These are phyloP conservation scores for Mycena capillaripes DNA, from an alignment of 768 basidiomycete genomes.

Conservation along the genomic window DNA sequence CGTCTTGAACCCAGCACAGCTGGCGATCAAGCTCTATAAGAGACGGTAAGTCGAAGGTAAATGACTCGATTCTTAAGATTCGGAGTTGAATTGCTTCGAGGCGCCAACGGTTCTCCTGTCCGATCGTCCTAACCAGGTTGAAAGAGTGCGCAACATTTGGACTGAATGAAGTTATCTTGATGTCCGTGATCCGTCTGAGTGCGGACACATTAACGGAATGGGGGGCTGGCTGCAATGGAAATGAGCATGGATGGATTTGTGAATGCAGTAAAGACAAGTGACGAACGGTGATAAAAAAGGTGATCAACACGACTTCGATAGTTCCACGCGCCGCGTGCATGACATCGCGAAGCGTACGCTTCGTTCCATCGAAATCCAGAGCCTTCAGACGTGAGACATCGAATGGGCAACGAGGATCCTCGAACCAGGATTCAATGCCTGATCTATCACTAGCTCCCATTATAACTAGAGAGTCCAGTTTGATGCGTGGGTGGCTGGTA, in stretches of 20 bases:
- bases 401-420: conserved; percentile 7
- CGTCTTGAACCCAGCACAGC: conserved; percentile 2
- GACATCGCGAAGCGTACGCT: not conserved
- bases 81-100: conserved; percentile 2
- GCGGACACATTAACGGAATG: not conserved
- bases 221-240: not conserved
- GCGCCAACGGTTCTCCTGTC: not conserved
- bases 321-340: conserved; percentile 1
- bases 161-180: not conserved
- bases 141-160: not conserved
- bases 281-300: conserved; percentile 1
- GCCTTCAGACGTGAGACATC: conserved; percentile 1
- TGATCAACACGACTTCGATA: not conserved
- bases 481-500: conserved; percentile 9
- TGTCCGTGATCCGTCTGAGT: conserved; percentile 2
- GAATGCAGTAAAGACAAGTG: conserved; percentile 8
- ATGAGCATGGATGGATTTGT: conserved; percentile 2
- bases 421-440: conserved; percentile 9
- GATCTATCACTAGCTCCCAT: not conserved
- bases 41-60: conserved; percentile 1
- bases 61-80: not conserved
- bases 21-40: conserved; percentile 6
- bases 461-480: conserved; percentile 5
- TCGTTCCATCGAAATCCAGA: not conserved
- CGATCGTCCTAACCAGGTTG: not conserved